Evolutionary conservation across 805 yeast genomes (phyloP), one percentile per base, ranked within the genome.

Genomic region (Candida methanosorbosa): DNA sequence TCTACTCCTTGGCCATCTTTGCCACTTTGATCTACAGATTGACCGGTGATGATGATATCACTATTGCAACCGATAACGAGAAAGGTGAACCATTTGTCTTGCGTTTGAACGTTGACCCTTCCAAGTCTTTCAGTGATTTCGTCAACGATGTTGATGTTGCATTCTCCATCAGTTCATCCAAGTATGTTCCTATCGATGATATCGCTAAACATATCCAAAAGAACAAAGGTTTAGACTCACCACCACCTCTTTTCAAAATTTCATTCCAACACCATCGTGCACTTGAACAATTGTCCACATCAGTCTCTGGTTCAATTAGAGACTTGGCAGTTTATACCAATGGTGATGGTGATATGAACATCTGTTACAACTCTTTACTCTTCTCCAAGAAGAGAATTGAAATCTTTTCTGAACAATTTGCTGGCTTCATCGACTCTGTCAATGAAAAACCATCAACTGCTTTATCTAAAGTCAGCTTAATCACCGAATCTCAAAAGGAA

Each of bases 1-100:
- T 64, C 9, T 57, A 72, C 13, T 77, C 78, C 0, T 64, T 85
- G 41, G 64, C 95, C 14, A 72, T 72, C 1, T 83, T 78, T 60
- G 74, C 81, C 18, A 75, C 81, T 1, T 66, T 90, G 38, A 68
- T 85, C 26, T 80, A 72, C 57, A 69, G 97, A 51, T 64, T 85
- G 31, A 81, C 96, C 2, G 97, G 97, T 18, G 97, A 90, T 54
- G 97, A 90, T 44, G 97, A 90, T 49, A 78, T 92, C 33, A 78
- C 81, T n/a, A 62, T 90, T 40, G 87, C 88, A n/a, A 77, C 87
- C 0, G 76, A 80, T 45, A 56, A 70, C 18, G 45, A 59, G 3
- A 22, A 23, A 24, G 11, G 16, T 27, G 59, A 63, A 34, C 75
- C 75, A 19, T 72, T 78, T 43, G 77, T 84, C 14, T 53, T 85